Base-by-base conservation (phyloP, 257 asterid species). In the Scutellaria barbata region DNA sequence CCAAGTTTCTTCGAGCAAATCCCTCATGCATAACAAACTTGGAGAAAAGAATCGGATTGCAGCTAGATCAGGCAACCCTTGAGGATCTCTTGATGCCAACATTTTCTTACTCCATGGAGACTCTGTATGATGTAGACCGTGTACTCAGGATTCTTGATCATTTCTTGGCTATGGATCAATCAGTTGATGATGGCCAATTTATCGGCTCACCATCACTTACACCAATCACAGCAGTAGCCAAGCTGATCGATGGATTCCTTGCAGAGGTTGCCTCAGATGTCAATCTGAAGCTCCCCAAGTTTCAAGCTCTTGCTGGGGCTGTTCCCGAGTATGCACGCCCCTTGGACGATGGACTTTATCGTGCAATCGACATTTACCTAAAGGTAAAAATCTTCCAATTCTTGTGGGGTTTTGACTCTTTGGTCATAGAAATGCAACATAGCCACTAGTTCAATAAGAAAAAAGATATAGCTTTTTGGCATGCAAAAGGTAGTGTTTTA, bases 251-350 rank as follows among this genome's bases (percentile, higher is more conserved):
- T 62, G 98, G 98, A 18, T 93, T 80, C 84, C 92, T 94, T 9
- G 98, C 97, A 0, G 98, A 94, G 86, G 96, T 94, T 17, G 98
- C 98, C 42, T 91, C 98, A 7, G 98, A 94, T 70, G 89, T 88
- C 40, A 88, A 90, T 80, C 80, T 94, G 75, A 94, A 94, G 79
- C 89, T 87, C 33, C 91, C 96, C 50, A 90, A 94, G 82, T 90
- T 94, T 84, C 94, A 86, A 78, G 68, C 92, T 69, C 91, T 94
- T 69, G 96, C 97, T 65, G 95, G 92, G 60, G 89, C 90, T 62
- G 89, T 94, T 41, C 98, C 98, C 0, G 98, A 94, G 71, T 90
- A 90, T 33, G 97, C 96, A 3, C 85, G 98, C 73, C 96, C 97
- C 37, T 82, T 94, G 77, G 98, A 94, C 69, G 98, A 94, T 41